Conservation (phyloP, 2,329 filamentous ascomycete genomes). For the Lasiodiplodia sp. region DNA sequence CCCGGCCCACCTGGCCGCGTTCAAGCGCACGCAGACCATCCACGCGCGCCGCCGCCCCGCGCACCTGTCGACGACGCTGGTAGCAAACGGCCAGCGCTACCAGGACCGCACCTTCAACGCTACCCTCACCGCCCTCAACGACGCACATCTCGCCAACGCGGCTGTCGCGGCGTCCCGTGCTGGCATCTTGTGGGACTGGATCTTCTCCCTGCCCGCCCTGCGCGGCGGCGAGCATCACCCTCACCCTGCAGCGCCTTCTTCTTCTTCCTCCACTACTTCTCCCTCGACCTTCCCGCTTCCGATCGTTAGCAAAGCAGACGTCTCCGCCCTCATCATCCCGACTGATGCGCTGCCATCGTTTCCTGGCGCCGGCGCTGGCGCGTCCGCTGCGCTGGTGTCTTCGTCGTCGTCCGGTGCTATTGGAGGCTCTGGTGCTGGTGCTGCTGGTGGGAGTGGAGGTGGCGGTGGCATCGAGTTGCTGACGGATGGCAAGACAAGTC, state of each 20-base stretch:
- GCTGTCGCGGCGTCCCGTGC: background rate
- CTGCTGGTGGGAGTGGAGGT: slow-evolving; percentile 63
- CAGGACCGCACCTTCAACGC: slow-evolving; percentile 72
- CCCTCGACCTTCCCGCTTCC: slow-evolving; percentile 41
- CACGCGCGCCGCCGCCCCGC: slow-evolving; percentile 72
- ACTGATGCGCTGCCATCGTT: slow-evolving; percentile 36
- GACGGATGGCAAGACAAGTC: slow-evolving; percentile 62
- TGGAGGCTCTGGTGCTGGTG: slow-evolving; percentile 45
- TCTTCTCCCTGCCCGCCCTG: slow-evolving; percentile 70
- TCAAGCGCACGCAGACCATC: slow-evolving; percentile 74
- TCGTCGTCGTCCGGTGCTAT: background rate
- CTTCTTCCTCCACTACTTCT: background rate
- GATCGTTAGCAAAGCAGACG: slow-evolving; percentile 66
- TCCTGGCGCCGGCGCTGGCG: slow-evolving; percentile 14
- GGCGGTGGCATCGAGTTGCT: slow-evolving; percentile 53
- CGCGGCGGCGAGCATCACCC: slow-evolving; percentile 39
- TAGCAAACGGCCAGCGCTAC: background rate
- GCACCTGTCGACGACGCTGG: slow-evolving; percentile 53
- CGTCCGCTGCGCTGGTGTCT: slow-evolving; percentile 46
- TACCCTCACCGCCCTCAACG: slow-evolving; percentile 76
- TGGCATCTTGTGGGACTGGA: slow-evolving; percentile 69
- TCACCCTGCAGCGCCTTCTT: background rate
- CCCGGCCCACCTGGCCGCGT: slow-evolving; percentile 67
- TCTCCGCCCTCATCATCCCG: slow-evolving; percentile 49
- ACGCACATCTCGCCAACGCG: slow-evolving; percentile 52